These are phyloP conservation scores for Backusella psychrophila DNA, from an alignment of 192 early-diverging fungal genomes.

Conservation along the genomic window DNA sequence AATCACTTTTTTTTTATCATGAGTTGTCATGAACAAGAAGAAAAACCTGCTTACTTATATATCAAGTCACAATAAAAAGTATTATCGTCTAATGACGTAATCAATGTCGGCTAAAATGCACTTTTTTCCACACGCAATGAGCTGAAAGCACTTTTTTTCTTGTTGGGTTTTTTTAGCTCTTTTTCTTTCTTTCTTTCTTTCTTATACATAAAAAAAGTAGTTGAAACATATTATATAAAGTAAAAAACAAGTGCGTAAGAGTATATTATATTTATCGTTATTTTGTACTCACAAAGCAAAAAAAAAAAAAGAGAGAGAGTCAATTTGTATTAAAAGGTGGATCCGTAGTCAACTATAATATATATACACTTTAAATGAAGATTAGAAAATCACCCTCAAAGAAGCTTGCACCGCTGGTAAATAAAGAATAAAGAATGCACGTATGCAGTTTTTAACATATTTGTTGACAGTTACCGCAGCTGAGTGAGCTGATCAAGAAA, in stretches of 20 bases:
- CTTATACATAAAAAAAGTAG: neutral
- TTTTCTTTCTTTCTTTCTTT: neutral
- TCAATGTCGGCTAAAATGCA: neutral
- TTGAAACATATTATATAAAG: neutral
- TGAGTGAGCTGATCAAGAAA: constrained; percentile 50
- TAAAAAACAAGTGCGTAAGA: neutral
- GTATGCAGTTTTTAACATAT: neutral
- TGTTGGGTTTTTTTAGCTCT: neutral
- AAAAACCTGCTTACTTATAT: constrained; percentile 5
- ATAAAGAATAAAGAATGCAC: neutral
- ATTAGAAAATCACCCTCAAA: constrained; percentile 66
- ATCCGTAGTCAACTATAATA: constrained; percentile 2
- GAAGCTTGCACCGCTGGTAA: constrained; percentile 61
- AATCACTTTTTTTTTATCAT: neutral
- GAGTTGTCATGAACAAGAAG: neutral
- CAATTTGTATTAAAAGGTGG: constrained; percentile 1
- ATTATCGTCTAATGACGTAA: neutral
- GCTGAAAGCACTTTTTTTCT: neutral
- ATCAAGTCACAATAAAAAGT: neutral
- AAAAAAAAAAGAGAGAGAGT: neutral
- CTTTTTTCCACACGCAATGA: constrained; percentile 5
- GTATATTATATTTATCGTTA: neutral
- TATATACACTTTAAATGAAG: constrained; percentile 37
- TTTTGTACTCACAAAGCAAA: neutral
- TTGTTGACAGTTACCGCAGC: constrained; percentile 49